Base-by-base conservation (phyloP, 352 stramenopile genomes). In the Pythium apleroticum region DNA sequence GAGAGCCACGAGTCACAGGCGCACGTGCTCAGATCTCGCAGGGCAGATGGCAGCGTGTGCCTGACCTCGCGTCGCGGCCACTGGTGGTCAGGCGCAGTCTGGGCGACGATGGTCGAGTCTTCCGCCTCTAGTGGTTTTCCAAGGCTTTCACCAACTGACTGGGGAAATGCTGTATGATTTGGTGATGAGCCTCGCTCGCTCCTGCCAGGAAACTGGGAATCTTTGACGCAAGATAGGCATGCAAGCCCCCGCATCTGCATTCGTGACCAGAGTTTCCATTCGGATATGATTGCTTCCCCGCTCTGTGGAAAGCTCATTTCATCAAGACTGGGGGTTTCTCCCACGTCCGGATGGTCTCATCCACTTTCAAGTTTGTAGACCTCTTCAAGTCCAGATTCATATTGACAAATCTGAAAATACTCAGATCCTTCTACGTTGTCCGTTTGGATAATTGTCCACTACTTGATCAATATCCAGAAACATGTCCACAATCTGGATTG, bases 361-460 rank as follows among this genome's bases (percentile, higher is more conserved):
- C 52, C 17, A 25, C 31, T 59, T 48, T 59, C 52, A 59, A 59
- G 17, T 48, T 46, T 59, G 52, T 48, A 31, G 52, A 59, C 52
- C 52, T 30, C 31, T 59, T 59, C 52, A 59, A 59, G 52, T 59
- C 52, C 52, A 59, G 1, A 46, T 59, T 31, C 52, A 35, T 9
- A 59, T 28, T 9, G 43, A 48, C 30, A 35, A 35, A 35, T n/a
- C n/a, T n/a, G n/a, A n/a, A n/a, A n/a, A n/a, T n/a, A n/a, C n/a
- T n/a, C n/a, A n/a, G n/a, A n/a, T n/a, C n/a, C n/a, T n/a, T n/a
- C n/a, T 41, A 17, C 33, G 15, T 4, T 19, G 15, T 41, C 33
- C 8, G 15, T 41, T 41, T 41, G 33, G 8, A 27, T 27, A 27
- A 0, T 6, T 50, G 6, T 50, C 43, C 43, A 50, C n/a, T 17